Percentiles rank a stretch among this genome's conserved stretches.
These are phyloP conservation scores for Claviceps digitariae DNA, from an alignment of 2,329 filamentous ascomycete species.

Conservation along the genomic window DNA sequence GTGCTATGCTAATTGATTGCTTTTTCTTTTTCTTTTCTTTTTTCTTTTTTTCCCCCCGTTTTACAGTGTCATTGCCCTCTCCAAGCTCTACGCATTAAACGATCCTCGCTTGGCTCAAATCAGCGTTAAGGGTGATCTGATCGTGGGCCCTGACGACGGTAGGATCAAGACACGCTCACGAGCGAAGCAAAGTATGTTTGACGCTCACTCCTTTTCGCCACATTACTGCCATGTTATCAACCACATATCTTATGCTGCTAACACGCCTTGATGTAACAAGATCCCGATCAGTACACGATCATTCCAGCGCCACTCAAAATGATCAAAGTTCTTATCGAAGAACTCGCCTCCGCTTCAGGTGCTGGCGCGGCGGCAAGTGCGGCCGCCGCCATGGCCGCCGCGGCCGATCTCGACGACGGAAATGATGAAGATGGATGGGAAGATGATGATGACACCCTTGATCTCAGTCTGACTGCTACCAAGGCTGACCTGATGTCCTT, in stretches of 20 bases:
- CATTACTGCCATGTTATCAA: not conserved
- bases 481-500: conserved; percentile 73
- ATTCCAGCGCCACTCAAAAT: conserved; percentile 88
- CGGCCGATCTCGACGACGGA: conserved; percentile 44
- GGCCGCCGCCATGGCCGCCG: conserved; percentile 47
- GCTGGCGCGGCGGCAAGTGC: conserved; percentile 44
- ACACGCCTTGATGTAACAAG: conserved; percentile 22
- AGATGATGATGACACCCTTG: conserved; percentile 63
- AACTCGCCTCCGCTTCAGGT: conserved; percentile 71
- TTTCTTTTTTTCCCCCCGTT: conserved; percentile 13
- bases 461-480: conserved; percentile 56
- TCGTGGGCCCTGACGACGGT: conserved; percentile 59
- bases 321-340: conserved; percentile 86
- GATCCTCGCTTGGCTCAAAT: conserved; percentile 68
- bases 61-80: conserved; percentile 72
- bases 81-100: conserved; percentile 78
- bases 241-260: not conserved
- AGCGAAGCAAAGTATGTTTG: conserved; percentile 57
- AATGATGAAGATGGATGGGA: conserved; percentile 81
- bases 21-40: conserved; percentile 5
- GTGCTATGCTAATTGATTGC: not conserved
- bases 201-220: not conserved
- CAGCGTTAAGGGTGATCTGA: conserved; percentile 81
- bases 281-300: conserved; percentile 80
- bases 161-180: conserved; percentile 90